Percentiles rank a stretch among this genome's conserved stretches.
These are phyloP conservation scores for Magnolia officinalis DNA, from an alignment of 164 flowering plant species.

Conservation along the genomic window DNA sequence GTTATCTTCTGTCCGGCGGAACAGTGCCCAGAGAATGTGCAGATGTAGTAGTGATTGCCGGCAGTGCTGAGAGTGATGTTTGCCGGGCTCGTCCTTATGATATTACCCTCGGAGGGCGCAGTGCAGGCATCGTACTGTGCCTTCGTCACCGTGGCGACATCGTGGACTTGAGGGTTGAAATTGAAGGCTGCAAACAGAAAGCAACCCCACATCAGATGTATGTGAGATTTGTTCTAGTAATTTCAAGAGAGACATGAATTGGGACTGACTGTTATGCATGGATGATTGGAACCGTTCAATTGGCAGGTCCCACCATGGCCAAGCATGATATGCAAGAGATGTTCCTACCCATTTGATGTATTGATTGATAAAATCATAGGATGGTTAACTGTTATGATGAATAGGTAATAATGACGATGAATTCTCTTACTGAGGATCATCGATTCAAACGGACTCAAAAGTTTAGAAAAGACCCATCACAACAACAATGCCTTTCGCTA, in stretches of 20 bases:
- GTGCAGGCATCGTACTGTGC: constrained; percentile 30
- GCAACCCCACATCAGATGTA: background rate
- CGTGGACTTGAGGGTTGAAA: constrained; percentile 25
- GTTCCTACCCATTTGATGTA: too few species aligned
- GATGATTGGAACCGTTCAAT: background rate
- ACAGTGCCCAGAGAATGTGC: background rate
- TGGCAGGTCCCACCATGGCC: background rate
- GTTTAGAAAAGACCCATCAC: background rate
- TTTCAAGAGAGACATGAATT: background rate
- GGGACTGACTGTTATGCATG: background rate
- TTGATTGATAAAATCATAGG: too few species aligned
- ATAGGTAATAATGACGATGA: too few species aligned
- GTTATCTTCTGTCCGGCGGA: background rate
- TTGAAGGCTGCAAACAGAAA: constrained; percentile 27
- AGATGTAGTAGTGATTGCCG: background rate
- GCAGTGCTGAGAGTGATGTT: background rate
- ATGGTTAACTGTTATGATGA: too few species aligned
- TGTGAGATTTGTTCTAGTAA: background rate
- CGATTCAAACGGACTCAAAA: too few species aligned
- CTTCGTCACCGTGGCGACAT: constrained; percentile 29
- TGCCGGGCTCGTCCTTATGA: background rate
- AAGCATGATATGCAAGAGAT: too few species aligned
- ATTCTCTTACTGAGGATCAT: too few species aligned
- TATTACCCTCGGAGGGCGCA: background rate
- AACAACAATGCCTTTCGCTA: too few species aligned